These are phyloP conservation scores for Simplicillium sp. DNA, from an alignment of 2,329 filamentous ascomycete species.

Conservation along the genomic window DNA sequence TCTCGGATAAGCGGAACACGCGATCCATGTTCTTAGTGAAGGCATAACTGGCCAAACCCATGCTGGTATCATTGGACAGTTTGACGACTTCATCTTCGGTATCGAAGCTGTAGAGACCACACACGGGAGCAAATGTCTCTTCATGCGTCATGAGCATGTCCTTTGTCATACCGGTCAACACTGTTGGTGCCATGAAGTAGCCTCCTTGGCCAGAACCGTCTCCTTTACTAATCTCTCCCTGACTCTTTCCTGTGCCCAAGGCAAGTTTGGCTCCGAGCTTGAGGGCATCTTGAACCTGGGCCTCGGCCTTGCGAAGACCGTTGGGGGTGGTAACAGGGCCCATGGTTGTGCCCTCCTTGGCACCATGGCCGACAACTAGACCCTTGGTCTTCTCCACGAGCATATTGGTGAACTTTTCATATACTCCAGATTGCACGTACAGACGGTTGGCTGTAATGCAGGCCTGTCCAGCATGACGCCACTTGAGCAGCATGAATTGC, in stretches of 20 bases:
- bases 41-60: constrained; percentile 65
- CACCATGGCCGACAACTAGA: constrained; percentile 53
- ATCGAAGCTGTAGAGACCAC: constrained; percentile 59
- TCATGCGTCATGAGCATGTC: constrained; percentile 59
- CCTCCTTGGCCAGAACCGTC: constrained; percentile 36
- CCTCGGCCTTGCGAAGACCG: constrained; percentile 22
- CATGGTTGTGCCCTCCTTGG: constrained; percentile 24
- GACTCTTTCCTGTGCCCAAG: constrained; percentile 4
- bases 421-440: constrained; percentile 50
- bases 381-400: constrained; percentile 40
- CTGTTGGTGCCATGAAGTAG: constrained; percentile 60
- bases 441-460: constrained; percentile 57
- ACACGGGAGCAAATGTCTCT: constrained; percentile 65
- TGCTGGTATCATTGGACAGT: constrained; percentile 55
- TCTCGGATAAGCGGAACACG: constrained; percentile 32
- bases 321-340: constrained; percentile 24
- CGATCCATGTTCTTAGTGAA: constrained; percentile 41
- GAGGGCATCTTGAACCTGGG: constrained; percentile 50
- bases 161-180: constrained; percentile 55
- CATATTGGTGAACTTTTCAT: constrained; percentile 48
- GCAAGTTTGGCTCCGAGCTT: constrained; percentile 3
- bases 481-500: constrained; percentile 55
- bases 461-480: constrained; percentile 64
- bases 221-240: constrained; percentile 23
- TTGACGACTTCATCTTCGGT: constrained; percentile 60